A percentile compares a stretch with the other conserved stretches of the same genome.
Conservation (phyloP, 768 basidiomycete genomes). For the Saitozyma sp. region DNA sequence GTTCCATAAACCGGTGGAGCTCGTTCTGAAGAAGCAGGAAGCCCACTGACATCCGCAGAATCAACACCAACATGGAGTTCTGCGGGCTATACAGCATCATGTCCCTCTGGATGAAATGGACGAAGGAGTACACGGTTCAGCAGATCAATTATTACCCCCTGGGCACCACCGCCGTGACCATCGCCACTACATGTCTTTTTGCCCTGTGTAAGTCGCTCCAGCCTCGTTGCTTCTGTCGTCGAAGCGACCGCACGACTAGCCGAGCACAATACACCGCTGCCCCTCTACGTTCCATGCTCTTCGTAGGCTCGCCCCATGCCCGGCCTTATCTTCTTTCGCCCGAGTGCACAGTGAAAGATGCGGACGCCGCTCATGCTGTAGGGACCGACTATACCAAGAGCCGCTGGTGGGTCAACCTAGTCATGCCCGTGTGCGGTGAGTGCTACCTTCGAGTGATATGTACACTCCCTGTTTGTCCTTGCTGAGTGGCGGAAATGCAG, state of each 20-base stretch:
- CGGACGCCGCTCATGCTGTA: neutral
- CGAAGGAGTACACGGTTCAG: constrained; percentile 12
- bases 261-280: too few species aligned
- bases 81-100: constrained; percentile 30
- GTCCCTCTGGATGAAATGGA: constrained; percentile 26
- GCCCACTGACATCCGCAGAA: neutral
- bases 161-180: constrained; percentile 31
- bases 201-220: constrained; percentile 1
- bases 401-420: constrained; percentile 11
- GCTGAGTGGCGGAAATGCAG: too few species aligned
- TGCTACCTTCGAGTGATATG: too few species aligned
- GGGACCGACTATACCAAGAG: constrained; percentile 12
- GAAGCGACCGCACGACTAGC: too few species aligned
- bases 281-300: too few species aligned
- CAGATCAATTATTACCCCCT: constrained; percentile 41
- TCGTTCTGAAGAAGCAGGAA: too few species aligned
- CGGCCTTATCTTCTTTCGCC: too few species aligned
- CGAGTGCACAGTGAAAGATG: neutral
- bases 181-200: constrained; percentile 33
- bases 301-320: too few species aligned
- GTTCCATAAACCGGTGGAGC: too few species aligned
- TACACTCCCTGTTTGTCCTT: too few species aligned
- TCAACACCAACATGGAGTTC: constrained; percentile 29
- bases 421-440: neutral
- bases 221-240: too few species aligned